Evolutionary conservation across 106 monocot species (phyloP).

Genomic region (Alisma plantagoaquatica): DNA sequence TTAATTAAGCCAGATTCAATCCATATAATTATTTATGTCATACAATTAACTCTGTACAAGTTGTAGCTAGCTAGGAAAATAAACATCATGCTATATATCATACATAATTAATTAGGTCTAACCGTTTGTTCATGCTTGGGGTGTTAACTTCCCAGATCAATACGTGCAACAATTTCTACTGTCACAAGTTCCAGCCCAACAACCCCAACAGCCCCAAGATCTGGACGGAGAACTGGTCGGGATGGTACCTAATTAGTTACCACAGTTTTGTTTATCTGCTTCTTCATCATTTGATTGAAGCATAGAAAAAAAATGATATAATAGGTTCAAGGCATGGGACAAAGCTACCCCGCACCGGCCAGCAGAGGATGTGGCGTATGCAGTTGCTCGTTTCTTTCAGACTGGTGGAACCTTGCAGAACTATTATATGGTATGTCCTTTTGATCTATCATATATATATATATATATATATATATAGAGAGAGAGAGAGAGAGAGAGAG

Average conservation of each 20-base stretch:
- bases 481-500: too few species aligned
- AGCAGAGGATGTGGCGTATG: constrained; percentile 38
- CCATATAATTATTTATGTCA: too few species aligned
- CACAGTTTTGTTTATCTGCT: neutral
- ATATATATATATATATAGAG: neutral
- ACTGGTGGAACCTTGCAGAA: constrained; percentile 23
- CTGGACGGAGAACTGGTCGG: constrained; percentile 83
- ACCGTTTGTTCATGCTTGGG: too few species aligned
- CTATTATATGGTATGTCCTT: constrained; percentile 37
- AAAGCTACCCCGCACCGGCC: constrained; percentile 19
- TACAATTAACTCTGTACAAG: too few species aligned
- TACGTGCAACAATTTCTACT: constrained; percentile 60
- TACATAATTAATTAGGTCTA: too few species aligned
- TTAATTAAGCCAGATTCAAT: too few species aligned
- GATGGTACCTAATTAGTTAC: constrained; percentile 33
- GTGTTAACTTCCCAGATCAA: too few species aligned
- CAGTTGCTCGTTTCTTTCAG: constrained; percentile 31
- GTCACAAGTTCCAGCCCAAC: constrained; percentile 34
- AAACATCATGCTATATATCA: too few species aligned
- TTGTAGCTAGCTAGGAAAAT: too few species aligned
- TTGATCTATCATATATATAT: neutral
- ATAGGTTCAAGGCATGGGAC: constrained; percentile 33
- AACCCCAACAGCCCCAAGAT: constrained; percentile 43
- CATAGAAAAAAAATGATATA: neutral
- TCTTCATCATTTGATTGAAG: neutral